A percentile compares a stretch with the other conserved stretches of the same genome.
phyloP scores from a whole-genome alignment of 2,329 filamentous ascomycete species.

The Shiraia bambusicola region DNA sequence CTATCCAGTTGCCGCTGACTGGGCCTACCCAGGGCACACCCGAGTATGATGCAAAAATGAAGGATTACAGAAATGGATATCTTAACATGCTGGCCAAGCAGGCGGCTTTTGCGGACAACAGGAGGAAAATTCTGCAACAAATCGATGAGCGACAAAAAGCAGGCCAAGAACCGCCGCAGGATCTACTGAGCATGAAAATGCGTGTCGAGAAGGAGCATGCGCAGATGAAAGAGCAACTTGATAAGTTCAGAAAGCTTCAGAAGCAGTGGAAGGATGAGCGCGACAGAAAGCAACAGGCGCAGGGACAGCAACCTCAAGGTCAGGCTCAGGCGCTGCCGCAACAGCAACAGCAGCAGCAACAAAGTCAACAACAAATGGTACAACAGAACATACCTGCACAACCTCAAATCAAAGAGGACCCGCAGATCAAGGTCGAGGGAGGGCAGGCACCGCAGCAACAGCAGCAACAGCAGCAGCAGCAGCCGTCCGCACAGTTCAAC shows the following conservation, averaged over 20 bases:
- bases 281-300: slow-evolving; percentile 38
- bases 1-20: slow-evolving; percentile 32
- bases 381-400: slow-evolving; percentile 28
- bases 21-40: slow-evolving; percentile 36
- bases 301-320: slow-evolving; percentile 21
- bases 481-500: slow-evolving; percentile 31
- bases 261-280: slow-evolving; percentile 35
- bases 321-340: slow-evolving; percentile 29
- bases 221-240: slow-evolving; percentile 33
- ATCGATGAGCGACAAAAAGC: slow-evolving; percentile 35
- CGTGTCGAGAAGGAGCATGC: slow-evolving; percentile 35
- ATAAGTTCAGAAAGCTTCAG: slow-evolving; percentile 41
- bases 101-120: slow-evolving; percentile 27
- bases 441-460: slow-evolving; percentile 25
- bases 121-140: slow-evolving; percentile 28
- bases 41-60: slow-evolving; percentile 39
- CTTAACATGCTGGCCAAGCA: slow-evolving; percentile 38
- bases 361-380: slow-evolving; percentile 26
- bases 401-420: slow-evolving; percentile 34
- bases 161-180: slow-evolving; percentile 38
- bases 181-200: slow-evolving; percentile 29
- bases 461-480: slow-evolving; percentile 21
- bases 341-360: slow-evolving; percentile 24
- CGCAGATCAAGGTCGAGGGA: slow-evolving; percentile 43
- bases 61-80: slow-evolving; percentile 41